phyloP scores from a whole-genome alignment of 768 basidiomycete genomes.

The Fistulinella prunicolor region DNA sequence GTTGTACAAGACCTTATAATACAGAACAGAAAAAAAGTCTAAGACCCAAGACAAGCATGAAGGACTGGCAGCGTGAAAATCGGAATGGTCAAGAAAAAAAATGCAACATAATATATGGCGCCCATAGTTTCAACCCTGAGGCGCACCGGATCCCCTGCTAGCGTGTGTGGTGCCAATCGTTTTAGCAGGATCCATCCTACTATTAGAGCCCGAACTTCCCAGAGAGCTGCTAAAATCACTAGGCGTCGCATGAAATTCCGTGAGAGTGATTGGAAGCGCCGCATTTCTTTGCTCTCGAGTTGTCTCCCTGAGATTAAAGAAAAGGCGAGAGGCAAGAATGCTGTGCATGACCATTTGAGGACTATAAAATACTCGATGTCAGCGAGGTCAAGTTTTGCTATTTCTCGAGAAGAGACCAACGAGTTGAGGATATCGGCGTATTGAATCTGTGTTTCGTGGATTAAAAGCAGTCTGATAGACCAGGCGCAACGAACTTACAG shows the following conservation, averaged over 20 bases:
- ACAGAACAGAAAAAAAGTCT: too few species aligned
- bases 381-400: not conserved
- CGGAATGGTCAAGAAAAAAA: too few species aligned
- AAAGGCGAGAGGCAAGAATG: constrained; percentile 24
- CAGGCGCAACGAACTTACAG: constrained; percentile 1
- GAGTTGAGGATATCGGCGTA: constrained; percentile 18
- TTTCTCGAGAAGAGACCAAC: constrained; percentile 3
- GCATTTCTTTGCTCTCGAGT: not conserved
- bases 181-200: not conserved
- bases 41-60: too few species aligned
- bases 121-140: too few species aligned
- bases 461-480: not conserved
- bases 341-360: constrained; percentile 23
- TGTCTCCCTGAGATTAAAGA: constrained; percentile 24
- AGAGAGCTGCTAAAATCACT: constrained; percentile 1
- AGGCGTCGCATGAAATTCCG: constrained; percentile 10
- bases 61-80: too few species aligned
- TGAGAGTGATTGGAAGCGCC: not conserved
- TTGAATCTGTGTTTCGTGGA: constrained; percentile 3
- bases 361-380: constrained; percentile 3
- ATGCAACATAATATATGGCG: too few species aligned
- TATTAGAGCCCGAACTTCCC: not conserved
- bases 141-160: not conserved
- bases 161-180: not conserved
- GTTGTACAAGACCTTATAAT: too few species aligned